Evolutionary conservation across 2,329 filamentous ascomycete genomes (phyloP), one percentile per base, ranked within the genome.

Genomic region (Penicillium rolfsii): DNA sequence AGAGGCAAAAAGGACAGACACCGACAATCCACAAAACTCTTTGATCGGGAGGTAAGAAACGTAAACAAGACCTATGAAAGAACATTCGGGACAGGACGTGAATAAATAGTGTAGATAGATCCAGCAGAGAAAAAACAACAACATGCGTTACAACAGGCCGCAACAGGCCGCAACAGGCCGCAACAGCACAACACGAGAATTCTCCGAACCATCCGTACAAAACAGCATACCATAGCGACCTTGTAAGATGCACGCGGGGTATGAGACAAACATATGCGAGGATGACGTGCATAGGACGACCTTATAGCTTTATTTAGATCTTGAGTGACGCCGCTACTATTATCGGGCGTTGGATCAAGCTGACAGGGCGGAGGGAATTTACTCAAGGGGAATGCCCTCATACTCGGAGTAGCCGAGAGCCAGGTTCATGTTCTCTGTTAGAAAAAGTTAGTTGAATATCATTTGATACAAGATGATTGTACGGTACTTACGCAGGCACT

Each of bases 321-420:
- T 19, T 9, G 38, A 9, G 26, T 7, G 38, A n/a, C 26, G 24
- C 41, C 48, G 53, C 26, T 40, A 4, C 36, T 19, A 52, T 38
- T 8, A 52, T 50, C 26, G 9, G 19, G 19, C 40, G 30, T 49
- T 11, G 28, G 11, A 46, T 38, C 12, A 14, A 35, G 19, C 11
- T 48, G 22, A 36, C 7, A n/a, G 30, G 41, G 26, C 26, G 5
- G 11, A 22, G 19, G 38, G 62, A 58, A 61, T 62, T 69, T 76
- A 84, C 60, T 84, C 78, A 61, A 85, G 72, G 36, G 91, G 91
- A 67, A 96, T 96, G 43, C 92, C 92, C 74, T 96, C 90, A 73
- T 92, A 96, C 80, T 96, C 92, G 49, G 86, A 88, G 74, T 94
- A 96, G 49, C 92, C 92, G 11, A 96, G 84, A n/a, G 91, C 89